phyloP scores from a whole-genome alignment of 2,329 filamentous ascomycete genomes.

The Exophiala sideris region DNA sequence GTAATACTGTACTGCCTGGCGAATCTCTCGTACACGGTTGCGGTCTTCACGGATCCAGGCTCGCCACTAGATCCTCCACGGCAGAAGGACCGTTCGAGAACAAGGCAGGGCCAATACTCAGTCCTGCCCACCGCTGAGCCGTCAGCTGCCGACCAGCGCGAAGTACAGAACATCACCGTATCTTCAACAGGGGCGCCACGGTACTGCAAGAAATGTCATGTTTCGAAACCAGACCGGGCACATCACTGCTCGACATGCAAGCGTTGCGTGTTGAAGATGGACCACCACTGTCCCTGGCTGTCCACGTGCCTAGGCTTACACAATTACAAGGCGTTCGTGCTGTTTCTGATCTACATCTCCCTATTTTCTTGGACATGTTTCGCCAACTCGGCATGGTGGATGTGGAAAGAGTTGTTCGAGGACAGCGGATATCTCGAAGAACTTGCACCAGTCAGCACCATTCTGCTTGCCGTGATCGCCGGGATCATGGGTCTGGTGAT shows the following conservation, averaged over 20 bases:
- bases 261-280: slow-evolving; percentile 97
- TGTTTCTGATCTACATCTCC: slow-evolving; percentile 87
- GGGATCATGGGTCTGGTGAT: slow-evolving; percentile 91
- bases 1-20: slow-evolving; percentile 72
- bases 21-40: slow-evolving; percentile 85
- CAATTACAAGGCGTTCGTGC: slow-evolving; percentile 93
- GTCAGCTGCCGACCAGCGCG: slow-evolving; percentile 31
- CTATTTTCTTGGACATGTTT: slow-evolving; percentile 82
- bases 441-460: slow-evolving; percentile 83
- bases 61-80: slow-evolving; percentile 47
- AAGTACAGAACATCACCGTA: slow-evolving; percentile 79
- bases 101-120: slow-evolving; percentile 58
- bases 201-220: slow-evolving; percentile 97
- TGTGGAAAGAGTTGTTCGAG: slow-evolving; percentile 76
- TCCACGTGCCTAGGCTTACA: slow-evolving; percentile 89
- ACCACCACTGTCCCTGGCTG: slow-evolving; percentile 98
- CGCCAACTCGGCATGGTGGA: slow-evolving; percentile 72
- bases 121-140: slow-evolving; percentile 72
- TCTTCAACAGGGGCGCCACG: slow-evolving; percentile 83
- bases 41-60: slow-evolving; percentile 89
- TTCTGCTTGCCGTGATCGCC: slow-evolving; percentile 78
- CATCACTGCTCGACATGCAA: slow-evolving; percentile 96
- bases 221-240: slow-evolving; percentile 87
- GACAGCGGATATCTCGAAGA: slow-evolving; percentile 69
- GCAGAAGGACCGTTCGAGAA: slow-evolving; percentile 13